A percentile compares a stretch with the other conserved stretches of the same genome.
Conservation (phyloP, 1,284 basidiomycete species). For the Trichosporon sp. region DNA sequence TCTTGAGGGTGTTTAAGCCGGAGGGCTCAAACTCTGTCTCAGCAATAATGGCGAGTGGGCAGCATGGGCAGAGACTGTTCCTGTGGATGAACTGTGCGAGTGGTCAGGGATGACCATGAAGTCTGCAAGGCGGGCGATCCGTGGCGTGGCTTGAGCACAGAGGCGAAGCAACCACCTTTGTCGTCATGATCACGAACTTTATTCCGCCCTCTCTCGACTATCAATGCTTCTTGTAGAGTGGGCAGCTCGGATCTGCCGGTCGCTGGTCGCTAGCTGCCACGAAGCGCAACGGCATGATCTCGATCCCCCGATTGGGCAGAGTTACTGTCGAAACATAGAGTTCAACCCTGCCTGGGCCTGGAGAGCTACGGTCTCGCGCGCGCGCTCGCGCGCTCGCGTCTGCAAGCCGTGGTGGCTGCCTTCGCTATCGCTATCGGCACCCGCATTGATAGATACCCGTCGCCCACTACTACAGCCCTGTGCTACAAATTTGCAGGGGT, state of each 20-base stretch:
- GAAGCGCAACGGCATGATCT: background rate
- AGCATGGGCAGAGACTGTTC: background rate
- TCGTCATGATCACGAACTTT: background rate
- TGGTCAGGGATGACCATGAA: background rate
- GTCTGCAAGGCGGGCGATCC: background rate
- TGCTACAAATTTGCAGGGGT: no score
- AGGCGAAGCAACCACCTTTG: background rate
- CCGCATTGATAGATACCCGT: no score
- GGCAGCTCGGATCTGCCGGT: background rate
- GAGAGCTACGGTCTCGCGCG: background rate
- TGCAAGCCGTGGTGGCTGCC: no score
- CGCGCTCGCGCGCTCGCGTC: background rate
- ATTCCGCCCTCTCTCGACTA: background rate
- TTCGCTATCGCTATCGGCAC: no score
- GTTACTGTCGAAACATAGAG: background rate
- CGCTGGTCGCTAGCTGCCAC: background rate
- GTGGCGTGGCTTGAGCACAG: background rate
- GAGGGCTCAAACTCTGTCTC: background rate
- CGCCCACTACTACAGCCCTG: no score
- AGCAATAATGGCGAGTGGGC: background rate
- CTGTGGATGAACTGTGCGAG: background rate
- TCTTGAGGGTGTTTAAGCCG: background rate
- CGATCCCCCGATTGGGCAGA: background rate
- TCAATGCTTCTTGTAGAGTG: no score
- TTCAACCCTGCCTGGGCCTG: background rate